Base-by-base conservation (phyloP, 441 rosid genomes). In the Erodium trifolium region DNA sequence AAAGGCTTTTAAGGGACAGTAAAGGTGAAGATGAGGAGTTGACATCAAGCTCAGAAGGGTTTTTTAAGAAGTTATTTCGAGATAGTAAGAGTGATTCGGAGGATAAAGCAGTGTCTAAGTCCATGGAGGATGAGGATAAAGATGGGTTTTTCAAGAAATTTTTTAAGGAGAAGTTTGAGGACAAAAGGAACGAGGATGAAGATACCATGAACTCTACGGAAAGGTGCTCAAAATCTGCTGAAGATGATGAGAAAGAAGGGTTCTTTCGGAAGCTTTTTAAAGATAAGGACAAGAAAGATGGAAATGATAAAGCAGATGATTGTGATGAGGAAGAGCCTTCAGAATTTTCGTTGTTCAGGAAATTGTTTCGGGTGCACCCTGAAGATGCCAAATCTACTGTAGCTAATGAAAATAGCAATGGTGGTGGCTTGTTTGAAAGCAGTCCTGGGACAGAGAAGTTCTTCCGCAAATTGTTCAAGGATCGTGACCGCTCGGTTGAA, bases 391-490 rank as follows among this genome's bases (percentile, higher is more conserved):
- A 81, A 80, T 81, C 73, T 71, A 69, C 79, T 70, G 70, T 73
- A 64, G 77, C 76, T 34, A 86, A 72, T 82, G 98, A 87, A 78
- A 82, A 72, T 79, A 81, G 83, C 77, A 74, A 76, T 73, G 71
- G 72, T 68, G 83, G 85, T 63, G 72, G 77, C 70, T 71, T 87
- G 81, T 79, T 51, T 78, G 99, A 90, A 80, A 89, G 94, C 77
- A 94, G 98, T 79, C 98, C 94, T 5, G 96, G 99, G 70, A 87
- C 98, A 10, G 98, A 94, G 78, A 92, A 78, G 70, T 94, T 94
- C 79, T 94, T 94, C 79, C 96, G 97, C 71, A 94, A 94, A 82
- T 82, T 92, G 76, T 94, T 94, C 75, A 88, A 86, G 82, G 99
- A 94, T 71, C 91, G 97, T 63, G 98, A 92, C 73, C 90, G 90